phyloP scores from a whole-genome alignment of 164 flowering plant genomes.

The Vitis cinerea region DNA sequence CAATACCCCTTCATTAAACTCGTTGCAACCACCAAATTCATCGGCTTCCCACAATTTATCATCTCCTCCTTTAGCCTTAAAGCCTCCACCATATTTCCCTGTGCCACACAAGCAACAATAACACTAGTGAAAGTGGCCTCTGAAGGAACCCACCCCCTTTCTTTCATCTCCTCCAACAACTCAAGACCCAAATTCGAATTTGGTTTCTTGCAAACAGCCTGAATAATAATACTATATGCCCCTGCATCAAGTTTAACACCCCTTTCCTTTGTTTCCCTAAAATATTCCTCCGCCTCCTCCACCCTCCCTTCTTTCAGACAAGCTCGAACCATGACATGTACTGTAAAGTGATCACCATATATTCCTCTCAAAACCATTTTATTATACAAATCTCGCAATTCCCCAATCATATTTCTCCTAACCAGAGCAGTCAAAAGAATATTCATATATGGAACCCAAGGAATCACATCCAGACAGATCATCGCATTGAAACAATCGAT shows the following conservation, averaged over 20 bases:
- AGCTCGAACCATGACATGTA: conserved; percentile 50
- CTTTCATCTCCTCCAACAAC: conserved; percentile 72
- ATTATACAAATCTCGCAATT: conserved; percentile 34
- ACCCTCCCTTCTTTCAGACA: conserved; percentile 52
- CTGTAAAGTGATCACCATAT: conserved; percentile 37
- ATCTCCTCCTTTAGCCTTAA: conserved; percentile 66
- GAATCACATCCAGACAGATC: conserved; percentile 34
- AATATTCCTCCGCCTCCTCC: conserved; percentile 47
- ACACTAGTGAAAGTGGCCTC: conserved; percentile 39
- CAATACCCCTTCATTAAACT: conserved; percentile 71
- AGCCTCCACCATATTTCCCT: conserved; percentile 56
- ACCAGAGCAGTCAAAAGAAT: conserved; percentile 43
- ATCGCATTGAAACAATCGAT: conserved; percentile 41
- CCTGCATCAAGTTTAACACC: conserved; percentile 44
- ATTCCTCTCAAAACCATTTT: conserved; percentile 41
- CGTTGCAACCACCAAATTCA: conserved; percentile 65
- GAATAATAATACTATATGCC: conserved; percentile 40
- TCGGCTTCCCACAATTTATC: conserved; percentile 40
- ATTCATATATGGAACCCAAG: conserved; percentile 28
- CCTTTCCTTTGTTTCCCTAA: conserved; percentile 42
- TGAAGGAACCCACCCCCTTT: conserved; percentile 54
- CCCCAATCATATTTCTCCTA: conserved; percentile 29
- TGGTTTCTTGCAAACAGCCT: conserved; percentile 47
- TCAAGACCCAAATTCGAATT: conserved; percentile 36
- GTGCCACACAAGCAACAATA: conserved; percentile 63